A percentile compares a stretch with the other conserved stretches of the same genome.
Evolutionary conservation across 371 early-diverging fungal genomes (phyloP).

Genomic region (Mucor racemosus): DNA sequence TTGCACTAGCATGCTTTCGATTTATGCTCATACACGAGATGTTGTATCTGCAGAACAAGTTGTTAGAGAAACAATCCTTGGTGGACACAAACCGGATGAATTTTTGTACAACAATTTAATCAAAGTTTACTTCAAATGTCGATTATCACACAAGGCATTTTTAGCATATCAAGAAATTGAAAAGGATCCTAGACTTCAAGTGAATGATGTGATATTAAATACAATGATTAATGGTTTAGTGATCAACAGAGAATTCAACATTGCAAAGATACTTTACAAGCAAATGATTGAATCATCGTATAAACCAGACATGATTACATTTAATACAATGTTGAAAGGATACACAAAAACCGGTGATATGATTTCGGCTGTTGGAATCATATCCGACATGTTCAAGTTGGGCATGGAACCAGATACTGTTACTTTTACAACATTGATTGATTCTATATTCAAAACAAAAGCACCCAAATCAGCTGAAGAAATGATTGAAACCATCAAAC

Average conservation of each 20-base stretch:
- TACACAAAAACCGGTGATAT: constrained; percentile 31
- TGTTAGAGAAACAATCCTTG: constrained; percentile 29
- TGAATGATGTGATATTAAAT: constrained; percentile 47
- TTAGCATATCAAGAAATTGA: constrained; percentile 41
- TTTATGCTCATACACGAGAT: constrained; percentile 41
- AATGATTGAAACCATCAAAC: constrained; percentile 30
- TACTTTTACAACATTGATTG: constrained; percentile 49
- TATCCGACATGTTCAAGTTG: constrained; percentile 45
- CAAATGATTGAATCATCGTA: constrained; percentile 39
- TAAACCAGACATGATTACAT: constrained; percentile 52
- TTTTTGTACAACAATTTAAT: constrained; percentile 44
- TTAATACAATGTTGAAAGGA: constrained; percentile 56
- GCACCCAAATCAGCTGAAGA: constrained; percentile 32
- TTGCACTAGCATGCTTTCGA: constrained; percentile 36
- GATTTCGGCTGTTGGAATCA: constrained; percentile 27
- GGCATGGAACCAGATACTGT: constrained; percentile 46
- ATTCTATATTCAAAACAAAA: constrained; percentile 39
- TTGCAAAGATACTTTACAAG: constrained; percentile 38
- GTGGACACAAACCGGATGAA: constrained; percentile 39
- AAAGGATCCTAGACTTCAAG: constrained; percentile 27
- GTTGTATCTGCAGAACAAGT: constrained; percentile 34
- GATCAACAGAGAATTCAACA: constrained; percentile 40
- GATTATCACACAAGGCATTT: constrained; percentile 37
- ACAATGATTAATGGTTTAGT: constrained; percentile 54
- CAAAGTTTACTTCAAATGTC: constrained; percentile 46